A percentile compares a stretch with the other conserved stretches of the same genome.
Conservation (phyloP, 1,284 basidiomycete genomes). For the Coniferiporia sulphurascens region DNA sequence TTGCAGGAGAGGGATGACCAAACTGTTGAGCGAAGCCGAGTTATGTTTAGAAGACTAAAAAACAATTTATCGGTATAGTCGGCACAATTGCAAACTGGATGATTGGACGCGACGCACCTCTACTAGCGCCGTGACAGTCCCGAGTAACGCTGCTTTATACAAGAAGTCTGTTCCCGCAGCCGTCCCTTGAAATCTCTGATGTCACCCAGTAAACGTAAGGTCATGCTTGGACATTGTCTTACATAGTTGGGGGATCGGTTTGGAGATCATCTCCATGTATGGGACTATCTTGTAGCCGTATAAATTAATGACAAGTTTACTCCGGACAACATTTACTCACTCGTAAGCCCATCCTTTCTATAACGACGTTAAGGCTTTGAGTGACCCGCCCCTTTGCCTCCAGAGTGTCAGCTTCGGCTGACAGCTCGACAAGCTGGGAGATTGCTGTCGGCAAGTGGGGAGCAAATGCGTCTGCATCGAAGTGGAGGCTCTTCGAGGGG, state of each 20-base stretch:
- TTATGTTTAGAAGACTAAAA: constrained; percentile 57
- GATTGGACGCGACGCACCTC: constrained; percentile 38
- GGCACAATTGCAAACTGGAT: not conserved
- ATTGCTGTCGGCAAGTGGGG: constrained; percentile 56
- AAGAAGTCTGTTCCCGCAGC: constrained; percentile 69
- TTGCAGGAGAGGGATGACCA: constrained; percentile 72
- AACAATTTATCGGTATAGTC: too few relatives aligned
- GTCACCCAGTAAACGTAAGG: not conserved
- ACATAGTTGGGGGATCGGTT: constrained; percentile 76
- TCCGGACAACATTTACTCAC: constrained; percentile 34
- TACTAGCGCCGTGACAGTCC: constrained; percentile 69
- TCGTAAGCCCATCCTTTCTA: constrained; percentile 59
- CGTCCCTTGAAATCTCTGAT: constrained; percentile 42
- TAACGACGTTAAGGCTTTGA: constrained; percentile 64
- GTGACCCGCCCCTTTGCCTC: constrained; percentile 77
- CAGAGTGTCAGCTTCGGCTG: constrained; percentile 70
- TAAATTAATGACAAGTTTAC: constrained; percentile 1
- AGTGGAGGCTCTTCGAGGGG: constrained; percentile 46
- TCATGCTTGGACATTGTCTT: constrained; percentile 26
- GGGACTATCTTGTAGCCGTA: constrained; percentile 55
- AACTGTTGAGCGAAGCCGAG: constrained; percentile 48
- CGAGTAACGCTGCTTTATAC: constrained; percentile 73
- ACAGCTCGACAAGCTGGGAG: constrained; percentile 60
- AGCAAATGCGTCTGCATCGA: constrained; percentile 52
- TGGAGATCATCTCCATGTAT: constrained; percentile 58